Percentiles rank a stretch among this genome's conserved stretches.
phyloP scores from a whole-genome alignment of 2,329 filamentous ascomycete species.

The Madurella mycetomatis region DNA sequence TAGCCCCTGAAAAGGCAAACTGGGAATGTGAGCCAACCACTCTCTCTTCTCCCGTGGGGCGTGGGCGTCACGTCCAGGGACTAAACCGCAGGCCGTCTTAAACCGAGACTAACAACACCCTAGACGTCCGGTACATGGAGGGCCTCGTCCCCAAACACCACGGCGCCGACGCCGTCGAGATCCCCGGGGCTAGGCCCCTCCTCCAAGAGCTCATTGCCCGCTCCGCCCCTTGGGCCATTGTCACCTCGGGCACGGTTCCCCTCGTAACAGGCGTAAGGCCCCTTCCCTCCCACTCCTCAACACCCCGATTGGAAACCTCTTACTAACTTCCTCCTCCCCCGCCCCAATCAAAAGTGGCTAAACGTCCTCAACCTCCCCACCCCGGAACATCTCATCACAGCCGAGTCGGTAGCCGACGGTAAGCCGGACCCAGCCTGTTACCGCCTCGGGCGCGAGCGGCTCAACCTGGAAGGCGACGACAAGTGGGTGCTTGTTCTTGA shows the following conservation, averaged over 20 bases:
- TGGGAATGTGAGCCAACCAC: conserved; percentile 72
- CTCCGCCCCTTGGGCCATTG: conserved; percentile 77
- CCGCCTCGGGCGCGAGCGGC: conserved; percentile 58
- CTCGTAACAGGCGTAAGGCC: conserved; percentile 54
- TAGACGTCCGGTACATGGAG: conserved; percentile 78
- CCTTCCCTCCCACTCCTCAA: background rate
- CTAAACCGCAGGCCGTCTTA: too few relatives aligned
- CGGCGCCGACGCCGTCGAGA: conserved; percentile 74
- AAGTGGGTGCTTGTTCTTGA: conserved; percentile 71
- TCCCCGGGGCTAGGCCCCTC: conserved; percentile 73
- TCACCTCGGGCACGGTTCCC: conserved; percentile 65
- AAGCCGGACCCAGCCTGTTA: conserved; percentile 78
- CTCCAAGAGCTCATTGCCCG: conserved; percentile 61
- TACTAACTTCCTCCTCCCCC: too few relatives aligned
- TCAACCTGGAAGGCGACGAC: conserved; percentile 47
- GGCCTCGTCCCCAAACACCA: conserved; percentile 70
- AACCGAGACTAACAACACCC: background rate
- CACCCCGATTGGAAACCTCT: background rate
- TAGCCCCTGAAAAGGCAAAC: conserved; percentile 80
- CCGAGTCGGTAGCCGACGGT: conserved; percentile 69
- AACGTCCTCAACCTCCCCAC: conserved; percentile 59
- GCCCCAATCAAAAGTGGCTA: conserved; percentile 50
- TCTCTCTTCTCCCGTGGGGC: background rate
- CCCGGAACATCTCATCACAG: conserved; percentile 65
- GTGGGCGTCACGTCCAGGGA: background rate